These are phyloP conservation scores for Basipetospora chlamydospora DNA, from an alignment of 2,329 filamentous ascomycete species.

Conservation along the genomic window DNA sequence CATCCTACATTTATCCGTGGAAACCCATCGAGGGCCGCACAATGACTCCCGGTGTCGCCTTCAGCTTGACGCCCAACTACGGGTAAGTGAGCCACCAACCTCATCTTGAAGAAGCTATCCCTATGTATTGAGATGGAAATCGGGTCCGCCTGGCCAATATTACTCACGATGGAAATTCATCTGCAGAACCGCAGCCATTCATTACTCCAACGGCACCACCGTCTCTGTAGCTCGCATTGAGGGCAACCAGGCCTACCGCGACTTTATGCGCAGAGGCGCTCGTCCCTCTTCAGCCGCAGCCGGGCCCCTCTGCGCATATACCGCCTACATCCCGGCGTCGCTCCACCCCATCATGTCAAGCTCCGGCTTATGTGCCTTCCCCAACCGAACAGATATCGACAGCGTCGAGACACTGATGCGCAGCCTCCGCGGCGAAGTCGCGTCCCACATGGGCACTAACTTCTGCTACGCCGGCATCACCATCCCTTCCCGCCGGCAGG, in stretches of 20 bases:
- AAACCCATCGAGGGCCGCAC: not conserved
- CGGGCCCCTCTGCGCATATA: not conserved
- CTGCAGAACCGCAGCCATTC: not conserved
- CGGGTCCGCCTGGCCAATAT: too few species aligned
- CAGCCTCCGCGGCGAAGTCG: not conserved
- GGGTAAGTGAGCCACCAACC: not conserved
- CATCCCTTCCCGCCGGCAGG: not conserved
- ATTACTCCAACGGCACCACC: not conserved
- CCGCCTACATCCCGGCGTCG: too few species aligned
- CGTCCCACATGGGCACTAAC: not conserved
- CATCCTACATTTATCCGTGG: conserved; percentile 1
- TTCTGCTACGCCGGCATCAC: not conserved
- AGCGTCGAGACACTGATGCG: conserved; percentile 1
- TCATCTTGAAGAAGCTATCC: too few species aligned
- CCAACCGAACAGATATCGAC: not conserved
- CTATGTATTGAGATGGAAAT: too few species aligned
- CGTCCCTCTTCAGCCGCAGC: not conserved
- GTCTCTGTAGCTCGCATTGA: not conserved
- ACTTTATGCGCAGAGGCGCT: not conserved
- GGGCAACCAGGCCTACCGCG: not conserved
- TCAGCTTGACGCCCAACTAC: not conserved
- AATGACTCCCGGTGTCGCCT: conserved; percentile 1
- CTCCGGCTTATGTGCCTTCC: not conserved
- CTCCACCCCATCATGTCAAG: too few species aligned
- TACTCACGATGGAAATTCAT: too few species aligned